Evolutionary conservation across 345 rosid species (phyloP).

Genomic region (Litchi chinensis): DNA sequence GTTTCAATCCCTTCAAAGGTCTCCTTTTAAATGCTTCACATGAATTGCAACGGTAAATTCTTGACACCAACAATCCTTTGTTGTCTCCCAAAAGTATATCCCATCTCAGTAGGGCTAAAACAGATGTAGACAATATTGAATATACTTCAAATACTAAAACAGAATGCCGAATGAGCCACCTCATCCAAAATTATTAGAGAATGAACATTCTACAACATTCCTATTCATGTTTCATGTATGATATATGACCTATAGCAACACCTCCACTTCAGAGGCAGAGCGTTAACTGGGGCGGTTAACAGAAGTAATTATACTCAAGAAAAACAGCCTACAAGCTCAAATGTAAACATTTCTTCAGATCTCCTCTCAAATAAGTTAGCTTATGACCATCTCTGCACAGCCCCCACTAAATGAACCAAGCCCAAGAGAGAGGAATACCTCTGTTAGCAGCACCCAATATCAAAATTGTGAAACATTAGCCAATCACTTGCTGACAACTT

Average conservation of each 20-base stretch:
- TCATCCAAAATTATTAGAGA: not conserved
- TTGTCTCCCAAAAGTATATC: not conserved
- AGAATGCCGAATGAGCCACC: not conserved
- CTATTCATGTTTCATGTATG: no score
- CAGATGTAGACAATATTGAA: not conserved
- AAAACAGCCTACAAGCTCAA: not conserved
- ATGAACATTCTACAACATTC: not conserved
- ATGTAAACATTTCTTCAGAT: not conserved
- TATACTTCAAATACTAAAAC: not conserved
- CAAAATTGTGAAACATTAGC: not conserved
- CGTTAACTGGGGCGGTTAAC: not conserved
- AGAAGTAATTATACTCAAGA: not conserved
- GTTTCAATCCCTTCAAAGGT: constrained; percentile 1
- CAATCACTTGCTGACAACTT: not conserved
- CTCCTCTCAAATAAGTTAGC: not conserved
- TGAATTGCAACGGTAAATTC: not conserved
- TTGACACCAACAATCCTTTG: not conserved
- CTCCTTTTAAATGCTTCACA: not conserved
- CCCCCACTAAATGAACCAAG: not conserved
- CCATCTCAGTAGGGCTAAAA: not conserved
- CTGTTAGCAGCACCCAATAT: no score
- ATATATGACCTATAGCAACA: not conserved
- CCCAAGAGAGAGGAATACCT: no score
- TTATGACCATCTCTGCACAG: not conserved
- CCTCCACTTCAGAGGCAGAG: not conserved